phyloP scores from a whole-genome alignment of 371 early-diverging fungal species.

The Blastocladiella emersonii region DNA sequence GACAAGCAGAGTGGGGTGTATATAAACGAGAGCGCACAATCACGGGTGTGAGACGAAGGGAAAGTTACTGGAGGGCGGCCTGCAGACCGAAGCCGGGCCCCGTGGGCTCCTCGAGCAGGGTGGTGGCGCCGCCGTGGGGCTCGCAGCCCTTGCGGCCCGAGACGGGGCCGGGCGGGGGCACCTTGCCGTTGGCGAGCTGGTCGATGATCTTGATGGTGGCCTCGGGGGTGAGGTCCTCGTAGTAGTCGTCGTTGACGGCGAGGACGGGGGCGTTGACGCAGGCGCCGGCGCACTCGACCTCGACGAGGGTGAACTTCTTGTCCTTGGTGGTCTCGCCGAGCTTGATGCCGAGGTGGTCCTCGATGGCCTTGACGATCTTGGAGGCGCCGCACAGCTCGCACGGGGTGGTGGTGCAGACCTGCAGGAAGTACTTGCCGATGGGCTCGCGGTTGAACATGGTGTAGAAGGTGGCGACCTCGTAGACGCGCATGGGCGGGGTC shows the following conservation, averaged over 20 bases:
- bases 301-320: constrained; percentile 88
- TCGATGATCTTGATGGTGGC: constrained; percentile 74
- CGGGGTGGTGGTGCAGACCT: constrained; percentile 95
- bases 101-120: constrained; percentile 68
- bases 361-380: constrained; percentile 72
- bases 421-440: constrained; percentile 95
- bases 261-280: constrained; percentile 96
- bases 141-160: constrained; percentile 78
- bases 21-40: too few species aligned
- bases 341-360: constrained; percentile 74
- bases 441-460: constrained; percentile 97
- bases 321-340: constrained; percentile 89
- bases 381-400: constrained; percentile 90
- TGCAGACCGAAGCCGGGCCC: constrained; percentile 88
- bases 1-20: too few species aligned
- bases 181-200: constrained; percentile 60
- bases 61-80: constrained; percentile 57
- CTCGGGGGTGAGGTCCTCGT: constrained; percentile 92
- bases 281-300: constrained; percentile 98
- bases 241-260: constrained; percentile 95
- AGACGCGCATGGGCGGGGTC: constrained; percentile 96
- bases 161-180: constrained; percentile 72
- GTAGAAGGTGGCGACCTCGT: constrained; percentile 98
- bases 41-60: too few species aligned
- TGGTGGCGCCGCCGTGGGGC: constrained; percentile 67